Evolutionary conservation across 805 yeast species (phyloP).

Genomic region (Isabelozyma gotoi): DNA sequence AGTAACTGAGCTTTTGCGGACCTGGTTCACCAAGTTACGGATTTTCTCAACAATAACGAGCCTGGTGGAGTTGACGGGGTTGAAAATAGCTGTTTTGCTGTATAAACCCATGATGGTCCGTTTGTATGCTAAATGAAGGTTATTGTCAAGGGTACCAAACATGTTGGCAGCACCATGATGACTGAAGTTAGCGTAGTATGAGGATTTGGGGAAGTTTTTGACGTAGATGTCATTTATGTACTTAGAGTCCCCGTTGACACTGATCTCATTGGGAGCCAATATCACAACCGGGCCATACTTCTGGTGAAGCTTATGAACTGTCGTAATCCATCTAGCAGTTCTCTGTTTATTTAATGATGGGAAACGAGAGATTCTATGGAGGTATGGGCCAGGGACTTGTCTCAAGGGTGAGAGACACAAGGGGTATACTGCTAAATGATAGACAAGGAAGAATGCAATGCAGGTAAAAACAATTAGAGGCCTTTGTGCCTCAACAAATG

Average conservation of each 20-base stretch:
- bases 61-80: conserved; percentile 27
- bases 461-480: neutral
- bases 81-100: conserved; percentile 33
- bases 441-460: conserved; percentile 9
- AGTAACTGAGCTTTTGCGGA: conserved; percentile 26
- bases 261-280: conserved; percentile 60
- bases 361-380: conserved; percentile 44
- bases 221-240: conserved; percentile 57
- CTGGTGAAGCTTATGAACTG: conserved; percentile 49
- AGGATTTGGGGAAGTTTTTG: conserved; percentile 54
- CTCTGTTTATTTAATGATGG: conserved; percentile 41
- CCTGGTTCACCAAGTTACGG: conserved; percentile 22
- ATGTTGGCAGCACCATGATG: conserved; percentile 59
- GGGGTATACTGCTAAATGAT: conserved; percentile 44
- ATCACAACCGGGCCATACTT: conserved; percentile 64
- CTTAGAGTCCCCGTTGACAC: conserved; percentile 51
- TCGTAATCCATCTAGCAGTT: conserved; percentile 38
- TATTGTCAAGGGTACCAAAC: conserved; percentile 53
- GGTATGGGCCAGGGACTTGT: conserved; percentile 57
- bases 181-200: conserved; percentile 58
- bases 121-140: conserved; percentile 43
- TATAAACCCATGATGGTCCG: conserved; percentile 31
- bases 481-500: neutral
- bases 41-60: conserved; percentile 24
- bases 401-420: conserved; percentile 49